phyloP scores from a whole-genome alignment of 2,329 filamentous ascomycete genomes.

The Fusarium aywerte region DNA sequence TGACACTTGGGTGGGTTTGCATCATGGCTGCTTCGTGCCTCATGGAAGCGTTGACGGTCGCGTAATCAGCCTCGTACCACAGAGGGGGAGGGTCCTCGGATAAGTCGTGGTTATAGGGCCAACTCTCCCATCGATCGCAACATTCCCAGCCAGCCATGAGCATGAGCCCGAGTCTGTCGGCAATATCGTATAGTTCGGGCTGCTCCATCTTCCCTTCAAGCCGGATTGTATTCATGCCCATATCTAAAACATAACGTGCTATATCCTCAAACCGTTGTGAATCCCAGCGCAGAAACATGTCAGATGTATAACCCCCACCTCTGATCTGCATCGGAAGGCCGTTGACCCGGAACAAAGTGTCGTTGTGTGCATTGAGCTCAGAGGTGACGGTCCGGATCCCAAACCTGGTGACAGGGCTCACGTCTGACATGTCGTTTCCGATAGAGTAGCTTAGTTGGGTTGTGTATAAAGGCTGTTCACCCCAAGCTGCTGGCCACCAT shows the following conservation, averaged over 20 bases:
- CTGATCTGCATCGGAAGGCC: neutral
- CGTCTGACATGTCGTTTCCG: neutral
- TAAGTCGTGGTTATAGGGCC: conserved; percentile 4
- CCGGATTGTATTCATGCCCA: conserved; percentile 4
- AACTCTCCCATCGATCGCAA: conserved; percentile 5
- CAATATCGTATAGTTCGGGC: neutral
- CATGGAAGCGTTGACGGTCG: neutral
- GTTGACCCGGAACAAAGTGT: neutral
- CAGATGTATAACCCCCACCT: neutral
- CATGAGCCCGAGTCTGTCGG: neutral
- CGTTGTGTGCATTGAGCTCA: neutral
- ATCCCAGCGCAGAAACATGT: conserved; percentile 3
- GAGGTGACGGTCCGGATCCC: neutral
- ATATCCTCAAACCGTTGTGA: neutral
- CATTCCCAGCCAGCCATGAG: neutral
- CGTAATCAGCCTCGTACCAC: neutral
- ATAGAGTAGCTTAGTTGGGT: neutral
- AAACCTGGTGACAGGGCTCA: neutral
- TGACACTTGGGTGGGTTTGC: neutral
- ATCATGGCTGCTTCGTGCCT: neutral
- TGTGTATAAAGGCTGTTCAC: neutral
- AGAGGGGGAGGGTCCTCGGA: neutral
- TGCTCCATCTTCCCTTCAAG: conserved; percentile 6
- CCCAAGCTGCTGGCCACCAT: conserved; percentile 1
- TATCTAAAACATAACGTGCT: neutral